Evolutionary conservation across 2,329 filamentous ascomycete species (phyloP), one percentile per base, ranked within the genome.

Genomic region (Penicillium polonicum): DNA sequence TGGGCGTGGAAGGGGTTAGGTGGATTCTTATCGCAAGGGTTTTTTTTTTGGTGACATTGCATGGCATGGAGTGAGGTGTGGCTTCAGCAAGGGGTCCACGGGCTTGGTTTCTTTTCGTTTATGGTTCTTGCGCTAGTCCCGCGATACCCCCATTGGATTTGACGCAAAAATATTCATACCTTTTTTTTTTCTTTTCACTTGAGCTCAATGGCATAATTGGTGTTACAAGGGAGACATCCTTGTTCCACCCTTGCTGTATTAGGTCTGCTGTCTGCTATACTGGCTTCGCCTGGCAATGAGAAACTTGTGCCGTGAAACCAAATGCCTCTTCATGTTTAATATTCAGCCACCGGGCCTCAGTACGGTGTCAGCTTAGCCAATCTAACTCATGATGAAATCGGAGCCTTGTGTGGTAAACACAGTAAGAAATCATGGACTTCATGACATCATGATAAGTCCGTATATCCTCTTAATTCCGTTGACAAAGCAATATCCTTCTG

Each of bases 1-100:
- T 61, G 79, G 77, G 67, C 81, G 80, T 68, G 76, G 68, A 67
- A 79, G 78, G 72, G 74, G 74, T n/a, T 72, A 67, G 58, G 15
- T 23, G 35, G 27, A 33, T 41, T 29, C 33, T 44, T 46, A 51
- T 46, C 19, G 29, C 44, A 46, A 33, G 44, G 44, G 27, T 23
- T 33, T 35, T 29, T 52, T 43, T 57, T 27, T 36, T 25, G 55
- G 55, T 36, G 42, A 58, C 33, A 55, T 42, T 59, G 52, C 53
- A 59, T 59, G 53, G 54, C 53, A 57, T 57, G 48, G 54, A 52
- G 57, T 46, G 53, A 43, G 46, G 42, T 44, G 36, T 33, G 13
- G n/a, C 13, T 44, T 39, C 43, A n/a, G 48, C 31, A 38, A 42
- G 57, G 50, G 56, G 41, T 42, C 15, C 29, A 48, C 21, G 31